These are phyloP conservation scores for Tricholoma saponaceum DNA, from an alignment of 768 basidiomycete genomes.

Conservation along the genomic window DNA sequence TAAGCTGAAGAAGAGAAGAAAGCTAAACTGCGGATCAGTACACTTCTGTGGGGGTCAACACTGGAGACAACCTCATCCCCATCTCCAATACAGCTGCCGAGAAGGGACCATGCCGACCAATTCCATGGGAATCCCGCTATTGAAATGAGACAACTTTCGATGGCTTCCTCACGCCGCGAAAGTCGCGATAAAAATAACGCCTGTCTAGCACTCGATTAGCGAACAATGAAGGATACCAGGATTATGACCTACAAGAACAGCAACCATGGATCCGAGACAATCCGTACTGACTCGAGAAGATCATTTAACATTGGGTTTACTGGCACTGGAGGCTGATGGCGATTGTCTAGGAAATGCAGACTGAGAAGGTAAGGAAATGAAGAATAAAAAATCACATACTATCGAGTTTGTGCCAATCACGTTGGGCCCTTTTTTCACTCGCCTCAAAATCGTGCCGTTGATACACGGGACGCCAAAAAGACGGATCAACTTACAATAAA, in stretches of 20 bases:
- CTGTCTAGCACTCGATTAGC: slow-evolving; percentile 47
- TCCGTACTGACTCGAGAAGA: slow-evolving; percentile 56
- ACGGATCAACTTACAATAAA: slow-evolving; percentile 66
- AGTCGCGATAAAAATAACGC: slow-evolving; percentile 79
- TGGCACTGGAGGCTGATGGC: slow-evolving; percentile 64
- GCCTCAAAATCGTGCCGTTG: slow-evolving; percentile 42
- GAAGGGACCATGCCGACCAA: slow-evolving; percentile 87
- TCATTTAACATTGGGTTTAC: slow-evolving; percentile 54
- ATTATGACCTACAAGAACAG: slow-evolving; percentile 57
- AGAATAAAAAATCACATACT: slow-evolving; percentile 39
- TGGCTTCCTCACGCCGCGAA: slow-evolving; percentile 78
- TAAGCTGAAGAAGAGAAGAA: slow-evolving; percentile 42
- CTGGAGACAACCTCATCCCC: slow-evolving; percentile 62
- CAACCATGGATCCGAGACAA: slow-evolving; percentile 72
- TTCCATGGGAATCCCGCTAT: slow-evolving; percentile 85
- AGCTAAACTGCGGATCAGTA: slow-evolving; percentile 30
- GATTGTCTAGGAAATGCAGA: slow-evolving; percentile 46
- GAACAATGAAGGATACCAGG: background rate
- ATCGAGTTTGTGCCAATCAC: slow-evolving; percentile 82
- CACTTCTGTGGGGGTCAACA: slow-evolving; percentile 1
- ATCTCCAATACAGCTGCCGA: slow-evolving; percentile 77
- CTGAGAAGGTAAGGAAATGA: background rate
- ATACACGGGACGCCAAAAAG: slow-evolving; percentile 1
- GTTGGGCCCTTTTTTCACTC: slow-evolving; percentile 75
- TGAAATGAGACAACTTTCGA: slow-evolving; percentile 74